Evolutionary conservation across 352 stramenopile genomes (phyloP).

Genomic region (Globisporangium uncinulatum): DNA sequence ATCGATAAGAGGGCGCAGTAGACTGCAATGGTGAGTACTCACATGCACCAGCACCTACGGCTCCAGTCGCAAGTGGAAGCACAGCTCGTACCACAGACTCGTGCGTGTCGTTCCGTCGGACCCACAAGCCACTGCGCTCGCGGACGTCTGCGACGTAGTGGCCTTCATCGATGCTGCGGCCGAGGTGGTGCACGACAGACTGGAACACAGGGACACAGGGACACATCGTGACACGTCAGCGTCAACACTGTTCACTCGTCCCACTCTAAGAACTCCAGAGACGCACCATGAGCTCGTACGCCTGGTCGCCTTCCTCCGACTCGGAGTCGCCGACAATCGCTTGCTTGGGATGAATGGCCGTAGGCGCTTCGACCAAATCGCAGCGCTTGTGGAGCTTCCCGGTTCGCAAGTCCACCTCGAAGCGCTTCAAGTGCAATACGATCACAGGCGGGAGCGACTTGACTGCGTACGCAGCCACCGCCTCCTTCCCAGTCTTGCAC

Average conservation of each 20-base stretch:
- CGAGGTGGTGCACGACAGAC: conserved; percentile 82
- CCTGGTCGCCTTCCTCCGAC: conserved; percentile 18
- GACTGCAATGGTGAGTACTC: too few relatives aligned
- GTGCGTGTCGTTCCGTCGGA: conserved; percentile 77
- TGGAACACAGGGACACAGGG: conserved; percentile 21
- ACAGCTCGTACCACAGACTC: conserved; percentile 54
- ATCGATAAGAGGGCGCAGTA: too few relatives aligned
- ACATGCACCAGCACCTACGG: not conserved
- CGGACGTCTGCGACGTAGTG: conserved; percentile 84
- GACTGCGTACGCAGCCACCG: conserved; percentile 49
- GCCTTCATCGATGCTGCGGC: conserved; percentile 70
- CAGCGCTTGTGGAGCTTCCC: conserved; percentile 76
- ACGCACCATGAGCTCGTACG: conserved; percentile 49
- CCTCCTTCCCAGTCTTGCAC: conserved; percentile 65
- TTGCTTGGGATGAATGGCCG: conserved; percentile 29
- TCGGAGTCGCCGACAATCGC: conserved; percentile 25
- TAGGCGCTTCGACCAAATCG: conserved; percentile 65
- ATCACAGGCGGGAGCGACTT: conserved; percentile 66
- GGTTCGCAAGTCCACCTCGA: conserved; percentile 67
- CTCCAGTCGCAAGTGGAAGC: not conserved
- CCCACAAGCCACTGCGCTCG: conserved; percentile 43
- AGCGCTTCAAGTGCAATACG: conserved; percentile 82
- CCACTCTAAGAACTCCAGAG: not conserved
- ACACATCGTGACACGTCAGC: conserved; percentile 3
- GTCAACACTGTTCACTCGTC: too few relatives aligned